A percentile compares a stretch with the other conserved stretches of the same genome.
These are phyloP conservation scores for Ananas comosus DNA, from an alignment of 176 grass and related monocot genomes.

Conservation along the genomic window DNA sequence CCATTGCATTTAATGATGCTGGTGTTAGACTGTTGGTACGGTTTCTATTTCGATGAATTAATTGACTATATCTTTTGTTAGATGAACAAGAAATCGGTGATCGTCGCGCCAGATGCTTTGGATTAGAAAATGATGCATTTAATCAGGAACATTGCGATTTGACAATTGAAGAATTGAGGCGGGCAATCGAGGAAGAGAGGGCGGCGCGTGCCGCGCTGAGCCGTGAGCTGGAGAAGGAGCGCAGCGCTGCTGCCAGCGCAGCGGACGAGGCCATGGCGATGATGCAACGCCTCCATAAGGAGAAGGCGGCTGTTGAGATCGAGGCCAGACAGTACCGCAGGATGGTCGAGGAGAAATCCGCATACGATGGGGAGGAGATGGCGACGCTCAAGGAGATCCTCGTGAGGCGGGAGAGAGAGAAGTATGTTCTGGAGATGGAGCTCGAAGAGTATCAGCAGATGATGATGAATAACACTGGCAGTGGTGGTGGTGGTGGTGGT, in stretches of 20 bases:
- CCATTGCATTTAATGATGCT: no score
- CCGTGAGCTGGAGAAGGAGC: slow-evolving; percentile 75
- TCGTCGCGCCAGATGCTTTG: no score
- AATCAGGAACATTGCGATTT: neutral
- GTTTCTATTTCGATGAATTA: no score
- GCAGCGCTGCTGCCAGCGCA: slow-evolving; percentile 58
- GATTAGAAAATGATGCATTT: no score
- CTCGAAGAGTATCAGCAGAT: slow-evolving; percentile 53
- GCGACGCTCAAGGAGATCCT: slow-evolving; percentile 76
- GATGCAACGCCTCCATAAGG: slow-evolving; percentile 90
- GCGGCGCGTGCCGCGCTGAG: slow-evolving; percentile 28
- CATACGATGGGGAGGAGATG: slow-evolving; percentile 79
- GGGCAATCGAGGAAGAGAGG: slow-evolving; percentile 30
- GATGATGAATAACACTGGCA: slow-evolving; percentile 10
- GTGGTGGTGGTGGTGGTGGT: slow-evolving; percentile 3
- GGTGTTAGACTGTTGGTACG: no score
- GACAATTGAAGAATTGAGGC: slow-evolving; percentile 15
- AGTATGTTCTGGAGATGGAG: slow-evolving; percentile 50
- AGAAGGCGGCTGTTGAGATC: slow-evolving; percentile 70
- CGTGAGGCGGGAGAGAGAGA: slow-evolving; percentile 63
- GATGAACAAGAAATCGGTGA: neutral
- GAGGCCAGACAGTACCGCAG: slow-evolving; percentile 60
- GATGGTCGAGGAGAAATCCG: slow-evolving; percentile 56
- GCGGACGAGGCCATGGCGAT: slow-evolving; percentile 94
- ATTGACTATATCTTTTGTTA: neutral